Base-by-base conservation (phyloP, 2,329 filamentous ascomycete species). In the Cladophialophora bantiana region DNA sequence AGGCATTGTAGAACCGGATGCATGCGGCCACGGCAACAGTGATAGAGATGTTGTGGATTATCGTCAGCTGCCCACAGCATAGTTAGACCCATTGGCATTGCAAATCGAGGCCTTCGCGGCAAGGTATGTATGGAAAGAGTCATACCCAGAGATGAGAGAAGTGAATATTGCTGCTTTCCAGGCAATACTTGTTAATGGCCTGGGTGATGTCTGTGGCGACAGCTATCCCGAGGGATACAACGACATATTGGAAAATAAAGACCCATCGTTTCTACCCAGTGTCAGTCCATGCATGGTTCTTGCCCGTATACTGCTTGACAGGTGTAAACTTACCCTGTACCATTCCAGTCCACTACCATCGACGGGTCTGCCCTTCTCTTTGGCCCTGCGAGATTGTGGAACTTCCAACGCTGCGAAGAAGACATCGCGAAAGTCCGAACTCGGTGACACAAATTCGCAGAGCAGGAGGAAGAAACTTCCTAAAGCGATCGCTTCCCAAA, bases 391-490 rank as follows among this genome's bases (percentile, higher is more conserved):
- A 7, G 77, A 73, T 34, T 74, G 73, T 3, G 67, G 60, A 12
- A 70, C 60, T 38, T 68, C 53, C 13, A 82, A 69, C 5, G 75
- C 75, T 4, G 75, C 70, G 63, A 82, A 78, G 71, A 80, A 81
- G 26, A 76, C 68, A 7, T 77, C 75, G 7, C 78, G 74, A 20
- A 74, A 74, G 10, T 72, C 65, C 15, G 76, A 71, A 54, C 77
- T 76, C 2, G 79, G 77, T 7, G 74, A 78, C 4, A 83, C 72
- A 57, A 77, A 82, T 53, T 80, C 79, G 69, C 78, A 81, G 45
- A 83, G 74, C 34, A 83, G 75, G 9, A 83, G 74, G 67, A 82
- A 81, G 70, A 83, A 83, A 10, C 76, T 75, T n/a, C 76, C 77
- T 1, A 84, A 71, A 9, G 80, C 79, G 34, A 81, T 71, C 4